These are phyloP conservation scores for Globisporangium nagaii DNA, from an alignment of 352 stramenopile species.

Conservation along the genomic window DNA sequence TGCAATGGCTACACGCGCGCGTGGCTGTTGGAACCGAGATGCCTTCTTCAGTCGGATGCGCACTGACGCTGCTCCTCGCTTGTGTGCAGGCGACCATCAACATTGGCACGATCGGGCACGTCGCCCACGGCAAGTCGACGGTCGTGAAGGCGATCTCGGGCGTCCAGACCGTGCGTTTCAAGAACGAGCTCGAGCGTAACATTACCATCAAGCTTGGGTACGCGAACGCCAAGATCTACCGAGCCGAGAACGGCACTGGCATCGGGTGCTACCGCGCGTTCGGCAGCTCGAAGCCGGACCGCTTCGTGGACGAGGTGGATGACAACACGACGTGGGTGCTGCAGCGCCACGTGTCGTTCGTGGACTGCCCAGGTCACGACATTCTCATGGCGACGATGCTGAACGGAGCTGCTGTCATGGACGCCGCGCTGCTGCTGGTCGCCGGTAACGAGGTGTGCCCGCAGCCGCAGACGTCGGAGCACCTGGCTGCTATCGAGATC, in stretches of 20 bases:
- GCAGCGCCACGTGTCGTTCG: constrained; percentile 98
- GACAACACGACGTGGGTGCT: constrained; percentile 89
- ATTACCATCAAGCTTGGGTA: constrained; percentile 99
- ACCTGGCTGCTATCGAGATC: constrained; percentile 99
- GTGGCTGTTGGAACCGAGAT: too few species aligned
- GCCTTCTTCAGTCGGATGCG: too few species aligned
- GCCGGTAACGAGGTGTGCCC: constrained; percentile 98
- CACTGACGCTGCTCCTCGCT: not conserved
- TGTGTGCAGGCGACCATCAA: constrained; percentile 98
- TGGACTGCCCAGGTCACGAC: constrained; percentile 99
- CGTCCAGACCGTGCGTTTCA: constrained; percentile 98
- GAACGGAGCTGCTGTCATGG: constrained; percentile 99
- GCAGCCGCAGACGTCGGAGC: constrained; percentile 99
- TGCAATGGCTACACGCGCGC: not conserved
- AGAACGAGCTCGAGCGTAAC: constrained; percentile 99
- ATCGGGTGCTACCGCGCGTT: constrained; percentile 88
- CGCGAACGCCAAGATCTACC: constrained; percentile 99
- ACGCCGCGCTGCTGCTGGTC: constrained; percentile 98
- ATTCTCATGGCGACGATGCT: constrained; percentile 99
- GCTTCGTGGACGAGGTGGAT: constrained; percentile 82
- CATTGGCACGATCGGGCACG: constrained; percentile 99
- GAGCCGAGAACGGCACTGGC: constrained; percentile 71
- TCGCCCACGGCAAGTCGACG: constrained; percentile 99
- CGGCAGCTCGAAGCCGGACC: constrained; percentile 84
- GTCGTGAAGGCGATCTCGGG: constrained; percentile 99